Base-by-base conservation (phyloP, 2,329 filamentous ascomycete species). In the Aspergillus unguis region DNA sequence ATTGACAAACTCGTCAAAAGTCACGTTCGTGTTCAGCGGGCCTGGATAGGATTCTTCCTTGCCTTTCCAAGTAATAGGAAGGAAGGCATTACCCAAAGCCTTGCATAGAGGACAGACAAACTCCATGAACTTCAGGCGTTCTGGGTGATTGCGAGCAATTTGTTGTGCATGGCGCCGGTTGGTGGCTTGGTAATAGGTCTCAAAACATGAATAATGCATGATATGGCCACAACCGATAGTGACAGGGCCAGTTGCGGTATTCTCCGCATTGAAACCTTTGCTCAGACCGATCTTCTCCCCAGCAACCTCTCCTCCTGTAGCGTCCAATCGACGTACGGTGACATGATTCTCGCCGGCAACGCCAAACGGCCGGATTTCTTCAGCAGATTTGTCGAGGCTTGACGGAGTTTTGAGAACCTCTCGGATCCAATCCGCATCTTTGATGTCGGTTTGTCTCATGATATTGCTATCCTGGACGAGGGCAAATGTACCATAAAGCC, bases 41-140 rank as follows among this genome's bases (percentile, higher is more conserved):
- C 88, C 86, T 0, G 90, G 85, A 56, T 92, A 90, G 1, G 85
- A 83, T 66, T 96, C 89, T 62, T 95, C 89, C 65, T 95, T 87
- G 27, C 88, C 88, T 68, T 92, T 95, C 94, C 94, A 99, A 35
- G 95, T 85, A 56, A 99, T 90, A 0, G 95, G 95, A 35, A 99
- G 71, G 73, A 99, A 99, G 0, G 90, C 84, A 67, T 99, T 99
- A 2, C 94, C 94, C 0, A 99, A 79, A 3, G 94, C 95, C 72
- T 99, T 99, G 77, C 94, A 99, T 1, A 99, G 79, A 1, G 94
- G 94, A 62, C 94, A 99, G 50, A 97, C 88, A 69, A 99, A 99
- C 64, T 99, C 94, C 57, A 95, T 88, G 40, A 83, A 78, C 23
- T 81, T 78, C 2, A 90, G 80, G 50, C 86, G 82, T 68, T 99